A percentile compares a stretch with the other conserved stretches of the same genome.
Evolutionary conservation across 1,139 yeast genomes (phyloP).

Genomic region (Kluyveromyces sp.): DNA sequence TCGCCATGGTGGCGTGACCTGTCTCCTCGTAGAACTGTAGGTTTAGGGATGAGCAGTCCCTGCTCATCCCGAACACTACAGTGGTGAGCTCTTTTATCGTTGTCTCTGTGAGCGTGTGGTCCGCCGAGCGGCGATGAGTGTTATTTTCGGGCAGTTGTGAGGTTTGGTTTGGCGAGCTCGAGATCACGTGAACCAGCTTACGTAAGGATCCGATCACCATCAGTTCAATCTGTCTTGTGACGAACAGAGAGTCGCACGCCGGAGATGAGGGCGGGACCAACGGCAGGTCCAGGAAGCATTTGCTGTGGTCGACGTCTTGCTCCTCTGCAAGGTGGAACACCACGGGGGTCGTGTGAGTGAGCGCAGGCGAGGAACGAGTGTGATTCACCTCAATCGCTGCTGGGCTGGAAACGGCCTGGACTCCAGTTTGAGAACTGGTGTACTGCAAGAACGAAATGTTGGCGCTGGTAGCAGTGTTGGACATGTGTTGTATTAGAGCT

Average conservation of each 20-base stretch:
- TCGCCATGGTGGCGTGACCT: slow-evolving; percentile 1
- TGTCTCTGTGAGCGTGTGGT: background rate
- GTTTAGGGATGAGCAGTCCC: slow-evolving; percentile 10
- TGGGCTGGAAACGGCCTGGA: background rate
- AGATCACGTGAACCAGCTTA: background rate
- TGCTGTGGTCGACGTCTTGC: slow-evolving; percentile 5
- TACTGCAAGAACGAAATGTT: background rate
- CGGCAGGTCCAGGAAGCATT: slow-evolving; percentile 12
- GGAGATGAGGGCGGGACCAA: slow-evolving; percentile 17
- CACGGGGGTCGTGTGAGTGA: slow-evolving; percentile 1
- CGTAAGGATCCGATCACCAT: slow-evolving; percentile 11
- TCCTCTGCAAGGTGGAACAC: background rate
- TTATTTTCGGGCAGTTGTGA: too few species aligned
- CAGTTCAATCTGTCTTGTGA: slow-evolving; percentile 16
- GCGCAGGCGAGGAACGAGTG: slow-evolving; percentile 5
- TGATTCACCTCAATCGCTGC: background rate
- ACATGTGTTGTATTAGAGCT: background rate
- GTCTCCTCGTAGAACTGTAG: slow-evolving; percentile 9
- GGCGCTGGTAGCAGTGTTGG: background rate
- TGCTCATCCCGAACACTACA: slow-evolving; percentile 12
- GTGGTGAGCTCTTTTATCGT: slow-evolving; percentile 10
- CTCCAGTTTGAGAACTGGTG: background rate
- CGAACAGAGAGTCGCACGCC: slow-evolving; percentile 15
- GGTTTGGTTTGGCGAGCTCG: too few species aligned
- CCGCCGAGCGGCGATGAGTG: background rate